Base-by-base conservation (phyloP, 148 eudicot genomes). In the Drosera capensis region DNA sequence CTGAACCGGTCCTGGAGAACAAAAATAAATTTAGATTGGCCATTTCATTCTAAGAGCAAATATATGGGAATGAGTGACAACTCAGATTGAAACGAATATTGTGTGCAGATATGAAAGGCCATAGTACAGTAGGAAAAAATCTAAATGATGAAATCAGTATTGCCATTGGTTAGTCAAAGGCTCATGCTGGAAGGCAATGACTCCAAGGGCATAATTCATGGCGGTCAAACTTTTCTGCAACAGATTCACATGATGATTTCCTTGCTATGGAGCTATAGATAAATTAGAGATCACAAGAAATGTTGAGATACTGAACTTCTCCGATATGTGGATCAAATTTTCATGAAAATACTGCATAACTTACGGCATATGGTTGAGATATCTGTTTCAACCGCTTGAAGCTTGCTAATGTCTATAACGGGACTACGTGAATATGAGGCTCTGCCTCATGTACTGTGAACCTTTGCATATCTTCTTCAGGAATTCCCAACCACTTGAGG, bases 371-470 rank as follows among this genome's bases (percentile, higher is more conserved):
- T 51, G 75, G 86, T 51, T 51, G 53, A 29, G 95, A 68, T 41
- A 84, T 25, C 40, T 82, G 77, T 57, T 88, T 80, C 60, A 90
- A 52, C 59, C 97, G 58, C 68, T 90, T 90, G 68, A 84, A 80
- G 71, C 87, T 90, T 23, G 87, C 87, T 31, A 90, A 77, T 30
- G 84, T 71, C 97, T 95, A 90, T 93, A 90, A 68, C 31, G 95
- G 97, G 39, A 84, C 97, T 23, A 90, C 78, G 61, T 90, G 97
- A 55, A 90, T 84, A 36, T 90, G 80, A 71, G 87, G 80, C 68
- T 90, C 97, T 43, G 52, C 48, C 48, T 80, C 97, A 46, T 80
- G 78, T 45, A 38, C 25, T 3, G 97, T 90, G 39, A 90, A 52
- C 92, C 84, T 80, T 54, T 69, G 87, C 81, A 75, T 78, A 60